phyloP scores from a whole-genome alignment of 176 grass and related monocot species.

The Leersia perrieri region DNA sequence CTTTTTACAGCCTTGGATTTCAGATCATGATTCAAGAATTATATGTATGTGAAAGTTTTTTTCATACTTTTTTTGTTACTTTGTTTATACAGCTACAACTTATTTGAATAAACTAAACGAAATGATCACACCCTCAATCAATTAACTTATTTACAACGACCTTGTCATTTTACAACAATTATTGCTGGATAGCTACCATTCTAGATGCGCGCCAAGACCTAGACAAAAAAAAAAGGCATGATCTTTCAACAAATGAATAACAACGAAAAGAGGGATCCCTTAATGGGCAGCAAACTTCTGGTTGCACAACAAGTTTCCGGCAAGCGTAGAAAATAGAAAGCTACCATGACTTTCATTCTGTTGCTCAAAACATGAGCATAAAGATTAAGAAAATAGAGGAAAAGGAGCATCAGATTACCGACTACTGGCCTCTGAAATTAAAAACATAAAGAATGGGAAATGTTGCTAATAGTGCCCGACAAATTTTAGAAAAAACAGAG shows the following conservation, averaged over 20 bases:
- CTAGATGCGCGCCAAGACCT: not conserved
- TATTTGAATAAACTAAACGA: no score
- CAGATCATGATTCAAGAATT: no score
- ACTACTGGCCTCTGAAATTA: constrained; percentile 3
- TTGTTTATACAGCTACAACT: no score
- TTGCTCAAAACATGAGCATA: not conserved
- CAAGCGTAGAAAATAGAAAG: constrained; percentile 14
- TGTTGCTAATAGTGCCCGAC: constrained; percentile 1
- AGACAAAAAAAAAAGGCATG: not conserved
- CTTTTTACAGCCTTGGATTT: no score
- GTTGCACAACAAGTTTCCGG: constrained; percentile 17
- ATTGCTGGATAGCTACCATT: not conserved
- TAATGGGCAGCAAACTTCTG: constrained; percentile 15
- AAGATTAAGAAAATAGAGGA: not conserved
- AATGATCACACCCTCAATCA: no score
- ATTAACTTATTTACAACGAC: constrained; percentile 29
- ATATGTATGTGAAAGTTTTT: no score
- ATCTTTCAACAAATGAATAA: not conserved
- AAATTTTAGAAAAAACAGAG: not conserved
- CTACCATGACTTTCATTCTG: not conserved
- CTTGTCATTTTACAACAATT: constrained; percentile 21
- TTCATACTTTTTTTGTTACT: no score
- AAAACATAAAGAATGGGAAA: constrained; percentile 17
- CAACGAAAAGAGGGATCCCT: not conserved
- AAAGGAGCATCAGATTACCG: not conserved